Conservation (phyloP, 2,329 filamentous ascomycete genomes). For the Curvularia hawaiiensis region DNA sequence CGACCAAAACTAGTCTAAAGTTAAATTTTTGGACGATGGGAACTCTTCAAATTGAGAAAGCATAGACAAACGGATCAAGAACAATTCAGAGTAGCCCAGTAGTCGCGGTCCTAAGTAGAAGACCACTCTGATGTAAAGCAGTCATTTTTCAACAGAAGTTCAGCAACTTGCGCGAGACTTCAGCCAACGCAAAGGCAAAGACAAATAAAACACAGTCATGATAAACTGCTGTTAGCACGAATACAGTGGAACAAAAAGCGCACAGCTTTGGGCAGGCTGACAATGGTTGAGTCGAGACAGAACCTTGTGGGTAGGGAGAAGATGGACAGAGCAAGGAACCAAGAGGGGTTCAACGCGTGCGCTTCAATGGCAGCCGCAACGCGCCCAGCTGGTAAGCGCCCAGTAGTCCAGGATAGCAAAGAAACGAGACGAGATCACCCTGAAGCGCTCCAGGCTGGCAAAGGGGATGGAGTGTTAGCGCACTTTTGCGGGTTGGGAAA, state of each 20-base stretch:
- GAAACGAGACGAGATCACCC: constrained; percentile 24
- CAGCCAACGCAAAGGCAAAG: background rate
- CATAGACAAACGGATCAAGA: background rate
- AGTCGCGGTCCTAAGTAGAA: background rate
- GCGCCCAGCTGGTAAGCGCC: constrained; percentile 20
- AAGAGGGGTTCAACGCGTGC: constrained; percentile 21
- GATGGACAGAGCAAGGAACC: constrained; percentile 20
- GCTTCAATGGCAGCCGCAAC: constrained; percentile 22
- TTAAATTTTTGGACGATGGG: background rate
- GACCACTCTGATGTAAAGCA: background rate
- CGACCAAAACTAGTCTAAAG: constrained; percentile 9
- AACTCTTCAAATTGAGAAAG: background rate
- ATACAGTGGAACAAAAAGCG: background rate
- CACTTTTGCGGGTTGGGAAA: constrained; percentile 1
- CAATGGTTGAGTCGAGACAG: constrained; percentile 7
- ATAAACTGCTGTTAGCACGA: background rate
- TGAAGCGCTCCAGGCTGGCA: constrained; percentile 6
- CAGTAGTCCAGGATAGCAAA: constrained; percentile 34
- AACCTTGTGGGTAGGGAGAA: constrained; percentile 7
- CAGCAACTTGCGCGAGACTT: background rate
- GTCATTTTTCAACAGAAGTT: background rate
- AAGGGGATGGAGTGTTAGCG: constrained; percentile 1
- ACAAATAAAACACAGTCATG: background rate
- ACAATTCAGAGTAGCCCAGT: background rate
- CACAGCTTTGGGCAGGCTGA: background rate